Percentiles rank a stretch among this genome's conserved stretches.
phyloP scores from a whole-genome alignment of 2,329 filamentous ascomycete genomes.

The Aureobasidium melanogenum region DNA sequence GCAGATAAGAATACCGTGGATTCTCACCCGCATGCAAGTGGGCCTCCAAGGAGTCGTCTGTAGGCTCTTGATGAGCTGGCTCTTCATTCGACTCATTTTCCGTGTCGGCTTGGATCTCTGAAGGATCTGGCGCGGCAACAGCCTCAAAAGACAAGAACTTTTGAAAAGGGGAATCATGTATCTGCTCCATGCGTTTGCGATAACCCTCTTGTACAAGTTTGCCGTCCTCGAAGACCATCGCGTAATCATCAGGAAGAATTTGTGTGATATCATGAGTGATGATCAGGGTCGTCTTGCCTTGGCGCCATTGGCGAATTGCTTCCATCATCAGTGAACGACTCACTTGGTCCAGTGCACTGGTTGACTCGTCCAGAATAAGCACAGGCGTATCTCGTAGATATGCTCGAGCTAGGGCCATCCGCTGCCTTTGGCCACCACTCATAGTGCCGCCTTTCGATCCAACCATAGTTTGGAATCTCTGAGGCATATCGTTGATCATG shows the following conservation, averaged over 20 bases:
- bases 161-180: slow-evolving; percentile 24
- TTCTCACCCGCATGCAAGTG: slow-evolving; percentile 22
- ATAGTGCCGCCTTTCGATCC: slow-evolving; percentile 61
- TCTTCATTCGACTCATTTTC: not conserved
- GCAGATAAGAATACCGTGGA: slow-evolving; percentile 20
- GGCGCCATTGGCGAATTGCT: slow-evolving; percentile 67
- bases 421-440: slow-evolving; percentile 78
- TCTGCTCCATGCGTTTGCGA: slow-evolving; percentile 44
- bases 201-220: slow-evolving; percentile 60
- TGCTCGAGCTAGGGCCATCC: slow-evolving; percentile 71
- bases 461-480: slow-evolving; percentile 63
- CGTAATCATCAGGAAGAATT: slow-evolving; percentile 62
- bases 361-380: slow-evolving; percentile 80
- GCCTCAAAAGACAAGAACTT: slow-evolving; percentile 17
- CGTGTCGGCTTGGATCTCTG: not conserved
- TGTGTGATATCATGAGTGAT: slow-evolving; percentile 85
- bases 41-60: slow-evolving; percentile 20
- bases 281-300: slow-evolving; percentile 77
- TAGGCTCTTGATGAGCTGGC: not conserved
- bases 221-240: slow-evolving; percentile 70
- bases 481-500: slow-evolving; percentile 56
- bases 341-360: slow-evolving; percentile 72
- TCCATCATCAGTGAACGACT: slow-evolving; percentile 62
- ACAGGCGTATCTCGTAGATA: slow-evolving; percentile 68
- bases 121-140: not conserved